phyloP scores from a whole-genome alignment of 2,329 filamentous ascomycete species.

The Lecanicillium sp. region DNA sequence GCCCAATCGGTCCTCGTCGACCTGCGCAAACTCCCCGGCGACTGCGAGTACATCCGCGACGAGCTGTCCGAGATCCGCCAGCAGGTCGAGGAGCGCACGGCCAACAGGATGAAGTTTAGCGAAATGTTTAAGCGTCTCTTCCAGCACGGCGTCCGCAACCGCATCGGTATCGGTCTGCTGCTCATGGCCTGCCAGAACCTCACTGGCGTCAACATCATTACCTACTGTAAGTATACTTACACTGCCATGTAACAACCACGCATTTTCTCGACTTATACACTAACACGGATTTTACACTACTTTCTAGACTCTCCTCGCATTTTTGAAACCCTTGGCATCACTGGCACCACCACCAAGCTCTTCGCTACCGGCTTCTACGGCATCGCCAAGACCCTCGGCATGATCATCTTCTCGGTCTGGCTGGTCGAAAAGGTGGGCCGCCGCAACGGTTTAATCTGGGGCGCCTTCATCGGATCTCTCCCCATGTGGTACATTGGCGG shows the following conservation, averaged over 20 bases:
- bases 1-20: constrained; percentile 17
- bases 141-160: constrained; percentile 6
- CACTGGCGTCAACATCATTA: constrained; percentile 49
- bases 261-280: no score
- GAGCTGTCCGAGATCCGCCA: constrained; percentile 51
- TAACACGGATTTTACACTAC: no score
- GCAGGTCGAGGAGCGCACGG: constrained; percentile 43
- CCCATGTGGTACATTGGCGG: constrained; percentile 33
- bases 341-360: constrained; percentile 23
- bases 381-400: constrained; percentile 27
- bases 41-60: constrained; percentile 24
- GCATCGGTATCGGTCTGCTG: constrained; percentile 43
- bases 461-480: constrained; percentile 29
- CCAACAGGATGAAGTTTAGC: constrained; percentile 19
- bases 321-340: constrained; percentile 28
- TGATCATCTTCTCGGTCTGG: constrained; percentile 32
- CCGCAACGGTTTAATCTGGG: constrained; percentile 38
- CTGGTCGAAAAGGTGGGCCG: constrained; percentile 41
- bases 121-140: constrained; percentile 25
- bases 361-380: constrained; percentile 34
- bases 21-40: constrained; percentile 20
- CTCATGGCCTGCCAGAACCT: constrained; percentile 32
- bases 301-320: constrained; percentile 29
- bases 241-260: no score
- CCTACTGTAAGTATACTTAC: constrained; percentile 40